These are phyloP conservation scores for Sanguinoderma infundibulare DNA, from an alignment of 1,284 basidiomycete genomes.

Conservation along the genomic window DNA sequence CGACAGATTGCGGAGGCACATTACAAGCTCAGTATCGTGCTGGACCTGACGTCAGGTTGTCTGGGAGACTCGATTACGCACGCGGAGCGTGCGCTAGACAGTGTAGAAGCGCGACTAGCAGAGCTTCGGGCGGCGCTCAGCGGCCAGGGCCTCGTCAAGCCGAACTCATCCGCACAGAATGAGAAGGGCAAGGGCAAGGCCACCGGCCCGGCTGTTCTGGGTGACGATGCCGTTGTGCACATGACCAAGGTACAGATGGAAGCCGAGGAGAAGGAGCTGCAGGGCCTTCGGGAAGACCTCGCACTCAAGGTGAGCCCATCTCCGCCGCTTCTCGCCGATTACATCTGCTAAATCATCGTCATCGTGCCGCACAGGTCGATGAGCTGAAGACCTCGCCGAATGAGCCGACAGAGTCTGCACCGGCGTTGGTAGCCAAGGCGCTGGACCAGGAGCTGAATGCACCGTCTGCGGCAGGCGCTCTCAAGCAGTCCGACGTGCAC, in stretches of 20 bases:
- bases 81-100: conserved; percentile 77
- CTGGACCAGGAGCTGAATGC: conserved; percentile 70
- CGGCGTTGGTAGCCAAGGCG: conserved; percentile 66
- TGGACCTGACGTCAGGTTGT: conserved; percentile 83
- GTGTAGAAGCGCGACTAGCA: conserved; percentile 69
- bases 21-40: conserved; percentile 88
- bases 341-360: background rate
- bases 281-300: conserved; percentile 78
- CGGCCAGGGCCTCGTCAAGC: conserved; percentile 39
- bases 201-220: conserved; percentile 43
- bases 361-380: conserved; percentile 62
- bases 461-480: conserved; percentile 31
- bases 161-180: conserved; percentile 37
- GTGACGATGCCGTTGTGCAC: conserved; percentile 57
- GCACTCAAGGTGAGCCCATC: conserved; percentile 67
- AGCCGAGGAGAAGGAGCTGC: conserved; percentile 77
- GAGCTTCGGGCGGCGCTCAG: conserved; percentile 64
- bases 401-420: conserved; percentile 58
- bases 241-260: conserved; percentile 74
- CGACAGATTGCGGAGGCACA: conserved; percentile 89
- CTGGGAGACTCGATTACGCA: conserved; percentile 82
- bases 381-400: conserved; percentile 83
- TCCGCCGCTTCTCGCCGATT: background rate
- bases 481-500: conserved; percentile 55
- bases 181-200: conserved; percentile 73